phyloP scores from a whole-genome alignment of 163 green algal genomes.

The Volvox carteri region DNA sequence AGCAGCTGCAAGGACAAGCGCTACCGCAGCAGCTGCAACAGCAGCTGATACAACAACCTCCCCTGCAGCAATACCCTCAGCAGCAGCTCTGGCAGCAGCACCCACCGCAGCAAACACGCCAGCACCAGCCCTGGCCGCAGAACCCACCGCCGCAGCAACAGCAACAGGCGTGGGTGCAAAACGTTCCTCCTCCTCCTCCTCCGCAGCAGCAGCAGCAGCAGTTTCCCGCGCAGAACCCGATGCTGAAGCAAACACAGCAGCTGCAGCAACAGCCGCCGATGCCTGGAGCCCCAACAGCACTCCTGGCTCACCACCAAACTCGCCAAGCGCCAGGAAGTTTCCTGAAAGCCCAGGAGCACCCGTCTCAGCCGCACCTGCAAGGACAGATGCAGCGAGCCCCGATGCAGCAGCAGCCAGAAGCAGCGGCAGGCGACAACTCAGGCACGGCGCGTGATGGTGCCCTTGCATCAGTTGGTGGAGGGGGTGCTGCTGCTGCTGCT shows the following conservation, averaged over 20 bases:
- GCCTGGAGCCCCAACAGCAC: neutral
- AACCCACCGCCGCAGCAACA: neutral
- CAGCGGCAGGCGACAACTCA: no score
- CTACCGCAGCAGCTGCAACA: neutral
- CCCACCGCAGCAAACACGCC: neutral
- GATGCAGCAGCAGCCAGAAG: no score
- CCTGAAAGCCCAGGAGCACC: neutral
- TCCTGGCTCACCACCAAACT: neutral
- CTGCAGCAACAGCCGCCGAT: neutral
- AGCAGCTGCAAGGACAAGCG: slow-evolving; percentile 1
- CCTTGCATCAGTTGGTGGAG: no score
- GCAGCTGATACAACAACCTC: slow-evolving; percentile 2
- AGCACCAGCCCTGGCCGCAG: neutral
- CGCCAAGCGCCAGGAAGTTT: neutral
- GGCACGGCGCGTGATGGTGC: no score
- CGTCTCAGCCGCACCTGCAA: no score
- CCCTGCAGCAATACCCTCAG: neutral
- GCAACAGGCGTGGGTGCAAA: neutral
- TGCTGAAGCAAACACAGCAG: neutral
- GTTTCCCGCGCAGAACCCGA: no score
- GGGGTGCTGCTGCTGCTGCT: no score
- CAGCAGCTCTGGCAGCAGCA: slow-evolving; percentile 24
- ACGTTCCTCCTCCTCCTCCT: neutral
- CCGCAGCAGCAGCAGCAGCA: neutral
- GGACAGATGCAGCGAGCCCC: no score